A percentile compares a stretch with the other conserved stretches of the same genome.
Conservation (phyloP, 1,139 yeast species). For the Tardiomyces depauwii region DNA sequence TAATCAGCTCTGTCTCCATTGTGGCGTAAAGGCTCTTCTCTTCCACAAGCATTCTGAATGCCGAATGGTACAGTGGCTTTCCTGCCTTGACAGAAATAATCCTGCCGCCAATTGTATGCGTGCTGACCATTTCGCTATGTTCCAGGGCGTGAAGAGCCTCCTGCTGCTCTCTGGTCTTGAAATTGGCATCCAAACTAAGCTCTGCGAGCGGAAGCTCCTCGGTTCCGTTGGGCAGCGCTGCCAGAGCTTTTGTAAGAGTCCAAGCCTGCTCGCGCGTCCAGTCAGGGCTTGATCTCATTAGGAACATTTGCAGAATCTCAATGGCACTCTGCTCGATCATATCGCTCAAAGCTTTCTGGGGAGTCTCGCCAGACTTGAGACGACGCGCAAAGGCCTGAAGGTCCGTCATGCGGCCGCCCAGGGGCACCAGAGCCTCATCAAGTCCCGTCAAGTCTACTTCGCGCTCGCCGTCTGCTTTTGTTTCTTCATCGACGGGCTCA, state of each 20-base stretch:
- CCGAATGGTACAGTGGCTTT: slow-evolving; percentile 74
- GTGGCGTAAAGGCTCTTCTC: slow-evolving; percentile 48
- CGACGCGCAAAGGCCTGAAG: slow-evolving; percentile 84
- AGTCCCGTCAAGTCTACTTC: slow-evolving; percentile 22
- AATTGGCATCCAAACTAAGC: not conserved
- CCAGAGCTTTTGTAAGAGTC: slow-evolving; percentile 60
- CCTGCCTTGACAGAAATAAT: slow-evolving; percentile 60
- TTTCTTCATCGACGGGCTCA: slow-evolving; percentile 3
- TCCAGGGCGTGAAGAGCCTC: slow-evolving; percentile 59
- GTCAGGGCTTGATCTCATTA: slow-evolving; percentile 38
- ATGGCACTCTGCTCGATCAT: slow-evolving; percentile 80
- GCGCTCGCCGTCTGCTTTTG: slow-evolving; percentile 13
- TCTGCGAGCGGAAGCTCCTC: not conserved
- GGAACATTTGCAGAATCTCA: slow-evolving; percentile 74
- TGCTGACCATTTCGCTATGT: slow-evolving; percentile 61
- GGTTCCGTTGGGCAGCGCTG: slow-evolving; percentile 19
- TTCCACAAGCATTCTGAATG: slow-evolving; percentile 53
- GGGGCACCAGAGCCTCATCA: slow-evolving; percentile 51
- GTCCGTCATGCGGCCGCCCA: slow-evolving; percentile 94
- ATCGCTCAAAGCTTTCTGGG: slow-evolving; percentile 62
- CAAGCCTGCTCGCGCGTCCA: slow-evolving; percentile 82
- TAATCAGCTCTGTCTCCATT: slow-evolving; percentile 53
- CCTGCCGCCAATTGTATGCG: slow-evolving; percentile 66
- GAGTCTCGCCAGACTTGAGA: slow-evolving; percentile 75
- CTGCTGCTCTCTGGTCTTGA: slow-evolving; percentile 15